A percentile compares a stretch with the other conserved stretches of the same genome.
Conservation (phyloP, 495 filamentous ascomycete species). For the Schizothecium vesticola region DNA sequence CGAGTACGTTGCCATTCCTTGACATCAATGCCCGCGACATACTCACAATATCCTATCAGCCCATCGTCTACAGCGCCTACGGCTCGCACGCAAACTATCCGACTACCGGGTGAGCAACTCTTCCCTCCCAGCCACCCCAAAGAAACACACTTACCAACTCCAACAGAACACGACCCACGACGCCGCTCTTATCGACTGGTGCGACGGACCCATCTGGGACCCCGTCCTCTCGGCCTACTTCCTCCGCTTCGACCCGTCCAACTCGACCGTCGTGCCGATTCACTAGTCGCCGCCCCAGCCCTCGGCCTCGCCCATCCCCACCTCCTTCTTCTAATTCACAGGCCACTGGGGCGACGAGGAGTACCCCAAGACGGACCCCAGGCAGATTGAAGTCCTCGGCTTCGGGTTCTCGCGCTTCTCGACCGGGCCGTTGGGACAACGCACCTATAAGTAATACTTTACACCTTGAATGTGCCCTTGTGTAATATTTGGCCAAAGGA, state of each 20-base stretch:
- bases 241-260: neutral
- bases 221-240: neutral
- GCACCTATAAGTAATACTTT: too few species aligned
- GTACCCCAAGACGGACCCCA: neutral
- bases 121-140: too few species aligned
- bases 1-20: neutral
- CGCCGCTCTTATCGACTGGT: neutral
- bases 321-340: neutral
- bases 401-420: neutral
- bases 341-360: neutral
- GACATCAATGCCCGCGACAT: neutral
- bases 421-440: too few species aligned
- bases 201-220: neutral
- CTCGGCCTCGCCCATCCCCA: neutral
- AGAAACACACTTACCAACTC: too few species aligned
- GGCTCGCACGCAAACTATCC: neutral
- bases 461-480: too few species aligned
- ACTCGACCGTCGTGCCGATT: neutral
- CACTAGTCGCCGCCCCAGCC: neutral
- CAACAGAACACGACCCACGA: neutral
- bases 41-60: neutral
- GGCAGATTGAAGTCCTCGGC: neutral
- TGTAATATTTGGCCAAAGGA: too few species aligned
- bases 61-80: neutral
- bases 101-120: neutral